A percentile compares a stretch with the other conserved stretches of the same genome.
phyloP scores from a whole-genome alignment of 2,329 filamentous ascomycete genomes.

The Colletotrichum musae region DNA sequence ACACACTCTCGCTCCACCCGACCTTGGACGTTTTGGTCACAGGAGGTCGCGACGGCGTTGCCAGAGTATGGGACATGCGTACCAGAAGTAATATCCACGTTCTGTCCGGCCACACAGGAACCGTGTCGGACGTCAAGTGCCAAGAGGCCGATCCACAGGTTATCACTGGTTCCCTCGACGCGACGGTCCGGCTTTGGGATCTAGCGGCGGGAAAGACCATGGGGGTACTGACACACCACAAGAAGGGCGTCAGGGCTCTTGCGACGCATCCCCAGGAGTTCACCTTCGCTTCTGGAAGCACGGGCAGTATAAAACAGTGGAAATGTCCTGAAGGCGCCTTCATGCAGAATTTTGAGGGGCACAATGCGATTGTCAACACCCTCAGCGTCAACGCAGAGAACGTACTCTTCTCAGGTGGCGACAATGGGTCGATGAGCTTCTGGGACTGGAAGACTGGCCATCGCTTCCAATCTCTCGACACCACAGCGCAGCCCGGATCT shows the following conservation, averaged over 20 bases:
- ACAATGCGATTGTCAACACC: constrained; percentile 97
- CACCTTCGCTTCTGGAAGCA: constrained; percentile 94
- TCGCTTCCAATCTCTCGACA: constrained; percentile 90
- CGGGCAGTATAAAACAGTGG: constrained; percentile 98
- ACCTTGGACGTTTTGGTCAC: constrained; percentile 96
- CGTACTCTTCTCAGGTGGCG: constrained; percentile 91
- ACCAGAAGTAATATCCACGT: constrained; percentile 97
- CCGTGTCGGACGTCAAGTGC: constrained; percentile 89
- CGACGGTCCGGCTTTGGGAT: constrained; percentile 94
- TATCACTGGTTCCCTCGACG: constrained; percentile 92
- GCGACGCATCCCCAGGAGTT: constrained; percentile 92
- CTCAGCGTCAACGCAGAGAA: constrained; percentile 95
- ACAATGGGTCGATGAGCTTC: constrained; percentile 97
- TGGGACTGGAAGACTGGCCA: constrained; percentile 99
- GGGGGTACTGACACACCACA: constrained; percentile 97
- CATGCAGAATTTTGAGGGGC: constrained; percentile 99
- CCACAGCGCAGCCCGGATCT: constrained; percentile 92
- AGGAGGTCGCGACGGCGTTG: constrained; percentile 93
- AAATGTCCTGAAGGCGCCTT: constrained; percentile 98
- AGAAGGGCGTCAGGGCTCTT: constrained; percentile 92
- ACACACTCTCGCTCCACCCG: constrained; percentile 92
- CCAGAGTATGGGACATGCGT: constrained; percentile 98
- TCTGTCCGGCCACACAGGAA: constrained; percentile 89
- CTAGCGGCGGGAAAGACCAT: constrained; percentile 96
- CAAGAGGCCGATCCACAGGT: constrained; percentile 98